A percentile compares a stretch with the other conserved stretches of the same genome.
phyloP scores from a whole-genome alignment of 2,329 filamentous ascomycete genomes.

The Colletotrichum orchidophilum region DNA sequence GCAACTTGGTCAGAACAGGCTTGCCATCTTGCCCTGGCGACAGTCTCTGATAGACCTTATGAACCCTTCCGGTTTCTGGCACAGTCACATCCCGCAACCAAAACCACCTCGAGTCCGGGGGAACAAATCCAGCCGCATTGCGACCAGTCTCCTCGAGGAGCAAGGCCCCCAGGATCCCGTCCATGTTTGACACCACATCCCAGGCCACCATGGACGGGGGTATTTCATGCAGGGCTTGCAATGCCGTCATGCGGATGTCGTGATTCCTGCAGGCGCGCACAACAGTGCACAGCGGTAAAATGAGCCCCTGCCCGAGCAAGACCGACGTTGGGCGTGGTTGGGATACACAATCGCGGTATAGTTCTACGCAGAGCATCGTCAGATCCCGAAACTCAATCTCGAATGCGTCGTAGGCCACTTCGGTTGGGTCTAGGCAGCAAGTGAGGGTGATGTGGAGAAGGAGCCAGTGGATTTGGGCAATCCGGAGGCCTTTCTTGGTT shows the following conservation, averaged over 20 bases:
- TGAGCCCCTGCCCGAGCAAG: constrained; percentile 23
- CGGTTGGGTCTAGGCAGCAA: constrained; percentile 30
- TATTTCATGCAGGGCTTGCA: constrained; percentile 22
- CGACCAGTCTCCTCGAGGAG: constrained; percentile 33
- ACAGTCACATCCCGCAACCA: constrained; percentile 12
- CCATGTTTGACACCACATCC: constrained; percentile 24
- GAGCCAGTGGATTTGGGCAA: constrained; percentile 28
- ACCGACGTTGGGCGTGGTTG: background rate
- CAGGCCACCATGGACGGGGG: constrained; percentile 29
- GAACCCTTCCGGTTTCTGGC: background rate
- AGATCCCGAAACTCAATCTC: constrained; percentile 28
- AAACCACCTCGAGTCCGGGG: constrained; percentile 26
- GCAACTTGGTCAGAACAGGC: background rate
- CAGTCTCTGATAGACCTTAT: constrained; percentile 9
- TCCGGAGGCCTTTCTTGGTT: constrained; percentile 15
- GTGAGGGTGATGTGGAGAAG: constrained; percentile 14
- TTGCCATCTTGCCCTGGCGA: background rate
- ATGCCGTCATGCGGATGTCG: constrained; percentile 30
- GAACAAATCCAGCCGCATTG: constrained; percentile 16
- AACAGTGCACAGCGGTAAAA: constrained; percentile 22
- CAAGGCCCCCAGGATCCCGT: constrained; percentile 25
- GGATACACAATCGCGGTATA: constrained; percentile 15
- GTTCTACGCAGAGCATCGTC: constrained; percentile 12
- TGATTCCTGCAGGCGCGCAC: constrained; percentile 31
- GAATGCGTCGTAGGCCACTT: constrained; percentile 32